phyloP scores from a whole-genome alignment of 495 filamentous ascomycete genomes.

The Neurospora sp. region DNA sequence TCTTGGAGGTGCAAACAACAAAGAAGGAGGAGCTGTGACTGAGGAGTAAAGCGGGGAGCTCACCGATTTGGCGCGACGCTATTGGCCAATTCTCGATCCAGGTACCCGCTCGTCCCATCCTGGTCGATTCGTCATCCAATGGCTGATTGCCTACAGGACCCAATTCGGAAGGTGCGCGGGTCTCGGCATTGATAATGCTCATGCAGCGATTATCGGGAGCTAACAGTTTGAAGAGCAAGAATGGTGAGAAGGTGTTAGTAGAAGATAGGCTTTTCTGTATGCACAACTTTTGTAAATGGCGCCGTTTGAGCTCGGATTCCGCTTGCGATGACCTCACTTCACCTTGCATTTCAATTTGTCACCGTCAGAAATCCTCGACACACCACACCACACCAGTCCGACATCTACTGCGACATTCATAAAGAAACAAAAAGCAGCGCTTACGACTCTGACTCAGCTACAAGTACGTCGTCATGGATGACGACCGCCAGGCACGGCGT shows the following conservation, averaged over 20 bases:
- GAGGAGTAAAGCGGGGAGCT: background rate
- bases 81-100: background rate
- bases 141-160: background rate
- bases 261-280: background rate
- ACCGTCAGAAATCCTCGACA: background rate
- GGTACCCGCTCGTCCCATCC: background rate
- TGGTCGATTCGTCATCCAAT: background rate
- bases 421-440: background rate
- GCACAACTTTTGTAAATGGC: background rate
- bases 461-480: background rate
- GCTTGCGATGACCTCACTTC: background rate
- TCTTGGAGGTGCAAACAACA: background rate
- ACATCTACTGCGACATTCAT: background rate
- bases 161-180: background rate
- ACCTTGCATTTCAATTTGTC: background rate
- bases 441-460: background rate
- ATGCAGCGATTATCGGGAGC: background rate
- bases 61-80: background rate
- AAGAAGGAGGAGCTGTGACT: background rate
- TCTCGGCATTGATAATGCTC: background rate
- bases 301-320: background rate
- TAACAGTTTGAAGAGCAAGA: background rate
- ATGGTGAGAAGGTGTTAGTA: background rate
- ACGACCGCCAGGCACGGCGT: background rate
- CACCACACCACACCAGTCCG: background rate